Percentiles rank a stretch among this genome's conserved stretches.
Evolutionary conservation across 345 rosid species (phyloP).

Genomic region (Citropsis articulata): DNA sequence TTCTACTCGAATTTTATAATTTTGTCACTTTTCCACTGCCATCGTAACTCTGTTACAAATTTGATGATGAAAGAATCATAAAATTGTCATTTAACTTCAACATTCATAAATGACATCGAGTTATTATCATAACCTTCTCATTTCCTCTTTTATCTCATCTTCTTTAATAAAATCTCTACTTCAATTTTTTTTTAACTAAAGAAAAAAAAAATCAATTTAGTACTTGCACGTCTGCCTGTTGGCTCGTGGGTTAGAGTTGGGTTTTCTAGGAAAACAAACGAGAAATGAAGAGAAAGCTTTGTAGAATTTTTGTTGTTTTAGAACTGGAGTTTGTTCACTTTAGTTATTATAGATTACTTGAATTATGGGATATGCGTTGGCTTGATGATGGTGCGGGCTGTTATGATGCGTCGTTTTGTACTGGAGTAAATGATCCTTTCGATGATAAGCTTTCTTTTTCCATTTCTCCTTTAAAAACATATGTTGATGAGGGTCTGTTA

Average conservation of each 20-base stretch:
- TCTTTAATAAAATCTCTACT: no score
- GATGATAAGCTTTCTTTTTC: constrained; percentile 45
- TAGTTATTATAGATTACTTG: constrained; percentile 34
- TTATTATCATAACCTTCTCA: not conserved
- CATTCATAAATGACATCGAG: no score
- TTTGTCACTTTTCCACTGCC: no score
- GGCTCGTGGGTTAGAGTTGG: not conserved
- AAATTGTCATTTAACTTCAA: no score
- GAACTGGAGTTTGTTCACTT: not conserved
- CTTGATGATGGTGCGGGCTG: constrained; percentile 32
- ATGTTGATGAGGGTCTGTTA: constrained; percentile 16
- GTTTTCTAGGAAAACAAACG: constrained; percentile 3
- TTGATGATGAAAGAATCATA: no score
- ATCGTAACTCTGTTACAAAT: no score
- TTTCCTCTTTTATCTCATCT: not conserved
- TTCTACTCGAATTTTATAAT: no score
- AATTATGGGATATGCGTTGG: constrained; percentile 29
- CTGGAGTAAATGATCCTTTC: constrained; percentile 48
- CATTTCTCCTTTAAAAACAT: not conserved
- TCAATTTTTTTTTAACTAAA: no score
- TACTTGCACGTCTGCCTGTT: not conserved
- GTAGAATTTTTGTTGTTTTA: not conserved
- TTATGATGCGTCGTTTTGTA: constrained; percentile 36
- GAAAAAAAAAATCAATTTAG: not conserved
- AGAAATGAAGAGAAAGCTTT: not conserved